phyloP scores from a whole-genome alignment of 768 basidiomycete species.

The Dentipellis sp. region DNA sequence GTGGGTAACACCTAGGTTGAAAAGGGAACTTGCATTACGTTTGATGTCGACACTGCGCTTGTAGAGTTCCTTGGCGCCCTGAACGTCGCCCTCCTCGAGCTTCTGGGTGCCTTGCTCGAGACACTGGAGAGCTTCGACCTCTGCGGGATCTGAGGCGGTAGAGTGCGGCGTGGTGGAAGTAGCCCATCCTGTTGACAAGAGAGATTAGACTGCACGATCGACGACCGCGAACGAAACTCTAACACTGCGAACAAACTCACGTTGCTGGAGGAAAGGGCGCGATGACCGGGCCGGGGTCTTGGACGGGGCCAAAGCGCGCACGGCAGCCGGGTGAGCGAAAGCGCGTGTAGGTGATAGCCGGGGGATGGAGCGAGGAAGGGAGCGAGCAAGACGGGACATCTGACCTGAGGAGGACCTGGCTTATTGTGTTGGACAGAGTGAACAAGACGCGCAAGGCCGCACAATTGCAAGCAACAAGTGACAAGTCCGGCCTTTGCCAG shows the following conservation, averaged over 20 bases:
- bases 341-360: too few species aligned
- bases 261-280: neutral
- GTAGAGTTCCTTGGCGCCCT: slow-evolving; percentile 69
- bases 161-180: slow-evolving; percentile 76
- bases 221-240: neutral
- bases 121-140: slow-evolving; percentile 67
- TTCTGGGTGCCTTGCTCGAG: slow-evolving; percentile 79
- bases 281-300: neutral
- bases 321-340: too few species aligned
- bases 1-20: slow-evolving; percentile 84
- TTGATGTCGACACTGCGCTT: slow-evolving; percentile 74
- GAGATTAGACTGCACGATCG: slow-evolving; percentile 13
- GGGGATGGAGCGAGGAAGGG: neutral
- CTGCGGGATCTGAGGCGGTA: slow-evolving; percentile 75
- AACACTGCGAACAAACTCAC: neutral
- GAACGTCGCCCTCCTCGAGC: slow-evolving; percentile 79
- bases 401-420: neutral
- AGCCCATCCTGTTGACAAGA: slow-evolving; percentile 53
- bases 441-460: too few species aligned
- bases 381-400: neutral
- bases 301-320: neutral
- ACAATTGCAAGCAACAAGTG: too few species aligned
- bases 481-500: neutral
- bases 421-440: neutral
- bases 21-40: slow-evolving; percentile 70